Evolutionary conservation across 371 early-diverging fungal genomes (phyloP).

Genomic region (Mucor piriformis): DNA sequence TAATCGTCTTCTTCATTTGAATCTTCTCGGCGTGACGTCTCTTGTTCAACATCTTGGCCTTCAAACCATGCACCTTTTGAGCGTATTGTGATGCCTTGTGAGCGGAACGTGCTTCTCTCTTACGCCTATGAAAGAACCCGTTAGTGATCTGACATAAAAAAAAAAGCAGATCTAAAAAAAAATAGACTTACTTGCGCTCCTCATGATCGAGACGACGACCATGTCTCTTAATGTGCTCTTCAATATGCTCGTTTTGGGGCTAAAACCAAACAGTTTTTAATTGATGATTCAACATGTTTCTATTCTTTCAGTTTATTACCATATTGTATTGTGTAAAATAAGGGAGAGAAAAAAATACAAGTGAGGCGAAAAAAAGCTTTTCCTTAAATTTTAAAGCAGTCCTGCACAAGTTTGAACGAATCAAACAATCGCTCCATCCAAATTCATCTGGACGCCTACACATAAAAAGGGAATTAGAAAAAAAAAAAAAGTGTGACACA

Average conservation of each 20-base stretch:
- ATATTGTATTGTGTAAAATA: constrained; percentile 9
- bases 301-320: constrained; percentile 9
- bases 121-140: constrained; percentile 69
- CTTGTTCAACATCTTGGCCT: constrained; percentile 99
- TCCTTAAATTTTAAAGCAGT: neutral
- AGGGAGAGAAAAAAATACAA: constrained; percentile 7
- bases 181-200: constrained; percentile 83
- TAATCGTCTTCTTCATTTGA: constrained; percentile 99
- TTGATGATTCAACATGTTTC: no score
- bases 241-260: constrained; percentile 99
- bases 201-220: constrained; percentile 98
- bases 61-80: constrained; percentile 97
- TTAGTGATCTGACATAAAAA: neutral
- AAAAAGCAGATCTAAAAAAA: neutral
- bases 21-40: constrained; percentile 99
- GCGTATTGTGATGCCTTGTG: constrained; percentile 93
- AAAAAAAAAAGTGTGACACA: neutral
- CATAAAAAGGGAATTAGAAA: no score
- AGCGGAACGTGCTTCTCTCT: constrained; percentile 93
- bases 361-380: constrained; percentile 2
- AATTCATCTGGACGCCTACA: constrained; percentile 8
- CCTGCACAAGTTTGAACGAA: neutral
- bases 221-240: constrained; percentile 97
- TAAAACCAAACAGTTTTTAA: constrained; percentile 16
- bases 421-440: constrained; percentile 14